Conservation (phyloP, 2,329 filamentous ascomycete species). For the Fusarium decemcellulare region DNA sequence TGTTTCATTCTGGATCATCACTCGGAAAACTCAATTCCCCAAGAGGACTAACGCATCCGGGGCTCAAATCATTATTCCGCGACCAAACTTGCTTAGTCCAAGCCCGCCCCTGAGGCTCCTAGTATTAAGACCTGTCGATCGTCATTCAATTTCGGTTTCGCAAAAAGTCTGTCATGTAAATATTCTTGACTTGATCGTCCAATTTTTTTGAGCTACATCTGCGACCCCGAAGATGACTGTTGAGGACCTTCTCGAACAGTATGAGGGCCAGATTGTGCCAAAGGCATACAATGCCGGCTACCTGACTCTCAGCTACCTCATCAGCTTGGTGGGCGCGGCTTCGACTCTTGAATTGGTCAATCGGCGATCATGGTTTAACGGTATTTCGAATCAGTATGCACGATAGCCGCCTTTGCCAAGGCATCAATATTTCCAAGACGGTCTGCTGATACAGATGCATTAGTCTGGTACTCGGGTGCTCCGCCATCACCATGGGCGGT, state of each 20-base stretch:
- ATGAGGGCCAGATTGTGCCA: conserved; percentile 60
- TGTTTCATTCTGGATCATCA: background rate
- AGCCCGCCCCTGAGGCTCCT: background rate
- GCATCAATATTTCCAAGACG: background rate
- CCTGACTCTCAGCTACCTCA: conserved; percentile 79
- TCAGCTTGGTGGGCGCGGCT: conserved; percentile 81
- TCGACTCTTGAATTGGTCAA: conserved; percentile 88
- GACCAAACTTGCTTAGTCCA: background rate
- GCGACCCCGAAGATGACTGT: conserved; percentile 20
- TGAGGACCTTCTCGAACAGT: conserved; percentile 53
- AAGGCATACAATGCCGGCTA: conserved; percentile 69
- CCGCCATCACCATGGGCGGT: conserved; percentile 79
- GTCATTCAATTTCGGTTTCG: background rate
- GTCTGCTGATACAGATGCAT: conserved; percentile 7
- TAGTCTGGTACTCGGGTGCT: conserved; percentile 73
- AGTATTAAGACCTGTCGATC: conserved; percentile 4
- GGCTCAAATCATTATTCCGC: background rate
- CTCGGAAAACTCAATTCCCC: background rate
- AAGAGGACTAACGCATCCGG: background rate
- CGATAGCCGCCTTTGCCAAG: no score
- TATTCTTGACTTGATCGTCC: background rate
- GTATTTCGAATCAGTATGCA: conserved; percentile 76
- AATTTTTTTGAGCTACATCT: background rate
- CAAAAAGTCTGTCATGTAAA: background rate
- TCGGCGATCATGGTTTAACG: conserved; percentile 77